Percentiles rank a stretch among this genome's conserved stretches.
Evolutionary conservation across 2,329 filamentous ascomycete species (phyloP).

Genomic region (Fusarium transvaalense): DNA sequence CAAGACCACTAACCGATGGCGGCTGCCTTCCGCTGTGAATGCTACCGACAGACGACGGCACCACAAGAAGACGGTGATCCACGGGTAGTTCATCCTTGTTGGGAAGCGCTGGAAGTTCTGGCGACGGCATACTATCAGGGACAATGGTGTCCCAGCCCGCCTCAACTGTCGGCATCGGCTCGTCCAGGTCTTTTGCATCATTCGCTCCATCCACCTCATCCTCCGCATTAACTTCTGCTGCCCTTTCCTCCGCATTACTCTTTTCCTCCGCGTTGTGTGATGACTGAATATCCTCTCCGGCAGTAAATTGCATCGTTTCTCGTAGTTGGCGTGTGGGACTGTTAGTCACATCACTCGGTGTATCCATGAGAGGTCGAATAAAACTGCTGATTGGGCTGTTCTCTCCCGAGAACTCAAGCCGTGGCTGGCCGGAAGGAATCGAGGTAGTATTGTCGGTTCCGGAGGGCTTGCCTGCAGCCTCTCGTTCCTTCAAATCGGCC

Average conservation of each 20-base stretch:
- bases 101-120: constrained; percentile 24
- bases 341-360: constrained; percentile 29
- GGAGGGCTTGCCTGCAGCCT: constrained; percentile 26
- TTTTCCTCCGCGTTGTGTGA: constrained; percentile 3
- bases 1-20: constrained; percentile 56
- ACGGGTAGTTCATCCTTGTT: constrained; percentile 13
- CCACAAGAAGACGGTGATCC: constrained; percentile 22
- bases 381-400: constrained; percentile 42
- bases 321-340: constrained; percentile 41
- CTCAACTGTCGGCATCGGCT: constrained; percentile 12
- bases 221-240: background rate
- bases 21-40: constrained; percentile 64
- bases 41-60: constrained; percentile 53
- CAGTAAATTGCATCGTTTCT: constrained; percentile 28
- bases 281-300: constrained; percentile 4
- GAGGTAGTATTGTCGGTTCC: constrained; percentile 43
- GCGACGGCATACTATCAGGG: constrained; percentile 42
- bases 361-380: constrained; percentile 38
- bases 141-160: constrained; percentile 36
- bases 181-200: constrained; percentile 25
- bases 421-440: constrained; percentile 50
- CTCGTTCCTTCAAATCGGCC: constrained; percentile 39
- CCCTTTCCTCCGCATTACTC: constrained; percentile 1
- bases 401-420: constrained; percentile 40
- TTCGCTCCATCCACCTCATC: background rate